Conservation (phyloP, 2,329 filamentous ascomycete species). For the Trichoderma aggressivum region DNA sequence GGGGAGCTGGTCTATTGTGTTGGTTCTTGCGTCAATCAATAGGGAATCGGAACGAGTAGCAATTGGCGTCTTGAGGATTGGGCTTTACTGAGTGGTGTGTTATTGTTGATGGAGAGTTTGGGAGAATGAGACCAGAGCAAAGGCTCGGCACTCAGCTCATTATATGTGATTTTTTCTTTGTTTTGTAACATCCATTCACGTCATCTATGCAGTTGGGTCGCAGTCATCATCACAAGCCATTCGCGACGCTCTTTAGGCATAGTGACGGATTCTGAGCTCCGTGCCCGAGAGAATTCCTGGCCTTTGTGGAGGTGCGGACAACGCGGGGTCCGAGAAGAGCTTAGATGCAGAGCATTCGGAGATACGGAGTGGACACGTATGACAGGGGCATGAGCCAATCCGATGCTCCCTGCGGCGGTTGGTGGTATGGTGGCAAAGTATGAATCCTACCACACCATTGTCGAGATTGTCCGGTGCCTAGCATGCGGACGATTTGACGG, state of each 20-base stretch:
- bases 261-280: neutral
- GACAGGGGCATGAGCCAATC: neutral
- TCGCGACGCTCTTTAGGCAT: neutral
- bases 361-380: neutral
- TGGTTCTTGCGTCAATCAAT: neutral
- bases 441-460: neutral
- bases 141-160: neutral
- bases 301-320: slow-evolving; percentile 1
- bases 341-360: neutral
- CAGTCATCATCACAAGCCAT: neutral
- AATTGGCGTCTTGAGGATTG: neutral
- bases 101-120: neutral
- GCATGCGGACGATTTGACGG: neutral
- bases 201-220: neutral
- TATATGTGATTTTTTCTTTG: neutral
- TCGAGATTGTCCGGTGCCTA: neutral
- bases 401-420: neutral
- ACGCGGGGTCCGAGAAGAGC: slow-evolving; percentile 2
- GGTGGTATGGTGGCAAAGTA: neutral
- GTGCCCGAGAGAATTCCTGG: neutral
- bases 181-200: neutral
- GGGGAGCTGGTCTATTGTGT: too few relatives aligned
- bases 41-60: neutral
- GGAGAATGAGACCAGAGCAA: neutral
- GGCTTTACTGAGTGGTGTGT: neutral